Evolutionary conservation across 208 protist species (phyloP), one percentile per base, ranked within the genome.

Genomic region (Acanthamoeba polyphaga): DNA sequence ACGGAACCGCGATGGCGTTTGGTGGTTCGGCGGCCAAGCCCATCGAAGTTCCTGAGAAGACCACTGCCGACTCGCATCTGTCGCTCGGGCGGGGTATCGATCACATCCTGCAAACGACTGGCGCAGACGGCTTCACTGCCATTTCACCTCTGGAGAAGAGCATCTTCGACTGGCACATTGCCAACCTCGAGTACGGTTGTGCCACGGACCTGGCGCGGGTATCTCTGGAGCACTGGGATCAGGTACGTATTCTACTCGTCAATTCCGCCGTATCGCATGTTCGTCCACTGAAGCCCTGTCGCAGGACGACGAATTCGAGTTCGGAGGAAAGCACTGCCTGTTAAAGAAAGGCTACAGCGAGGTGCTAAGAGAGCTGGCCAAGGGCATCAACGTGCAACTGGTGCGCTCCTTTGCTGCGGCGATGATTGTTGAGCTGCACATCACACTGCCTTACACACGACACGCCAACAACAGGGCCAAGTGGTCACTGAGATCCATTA

Each of bases 161-260:
- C 32, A 72, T 95, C 46, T 88, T 95, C 24, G 85, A 95, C 34
- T 95, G 94, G 94, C 84, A 95, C 34, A 64, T 93, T 7, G 94
- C 94, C 32, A 95, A 95, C 53, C 53, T 95, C 24, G 94, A 95
- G 70, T 95, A 95, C 53, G 94, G 82, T 8, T 95, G 94, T 72
- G 94, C 94, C n/a, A 70, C 68, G 7, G 94, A 95, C 8, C 64
- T 95, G 19, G 22, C 60, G 60, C 27, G 51, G 6, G 68, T 95
- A 0, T 95, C 94, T 19, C 66, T 78, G 15, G 78, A 92, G 27
- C 53, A 95, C 66, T 95, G 94, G 94, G 94, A 95, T 19, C 80
- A 88, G 9, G 76, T 85, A 58, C 24, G 68, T 76, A 24, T n/a
- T 22, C 60, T n/a, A 19, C 27, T 1, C 68, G 3, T 19, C 29